Percentiles rank a stretch among this genome's conserved stretches.
Evolutionary conservation across 352 stramenopile species (phyloP).

Genomic region (Achlya hypogyna): DNA sequence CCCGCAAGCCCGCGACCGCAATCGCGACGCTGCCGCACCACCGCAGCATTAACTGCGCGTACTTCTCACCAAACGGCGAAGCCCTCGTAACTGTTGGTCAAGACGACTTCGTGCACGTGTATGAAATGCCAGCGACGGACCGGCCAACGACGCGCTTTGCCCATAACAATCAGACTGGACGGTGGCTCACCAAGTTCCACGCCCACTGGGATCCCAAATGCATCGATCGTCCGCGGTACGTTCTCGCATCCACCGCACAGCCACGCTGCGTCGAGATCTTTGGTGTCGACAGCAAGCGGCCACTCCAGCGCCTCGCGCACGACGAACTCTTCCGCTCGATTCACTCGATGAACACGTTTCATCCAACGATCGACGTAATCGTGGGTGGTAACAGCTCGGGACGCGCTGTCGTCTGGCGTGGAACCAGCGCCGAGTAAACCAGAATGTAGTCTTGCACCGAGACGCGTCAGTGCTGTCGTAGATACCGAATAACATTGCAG

Average conservation of each 20-base stretch:
- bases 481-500: too few relatives aligned
- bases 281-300: conserved; percentile 45
- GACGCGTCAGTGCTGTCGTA: too few relatives aligned
- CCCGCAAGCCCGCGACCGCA: conserved; percentile 39
- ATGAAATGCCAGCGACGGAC: conserved; percentile 35
- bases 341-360: conserved; percentile 82
- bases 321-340: conserved; percentile 61
- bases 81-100: conserved; percentile 75
- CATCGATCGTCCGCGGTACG: conserved; percentile 40
- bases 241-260: conserved; percentile 76
- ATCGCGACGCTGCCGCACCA: conserved; percentile 52
- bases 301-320: conserved; percentile 57
- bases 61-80: conserved; percentile 62
- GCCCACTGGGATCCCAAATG: conserved; percentile 70
- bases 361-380: conserved; percentile 60
- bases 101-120: conserved; percentile 74
- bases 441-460: too few relatives aligned
- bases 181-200: conserved; percentile 84
- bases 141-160: conserved; percentile 35
- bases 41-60: conserved; percentile 81
- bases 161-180: conserved; percentile 80
- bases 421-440: not conserved
- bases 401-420: conserved; percentile 19
- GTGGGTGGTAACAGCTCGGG: conserved; percentile 71
- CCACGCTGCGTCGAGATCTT: conserved; percentile 79